Conservation (phyloP, 2,329 filamentous ascomycete genomes). For the Pseudogymnoascus sp. region DNA sequence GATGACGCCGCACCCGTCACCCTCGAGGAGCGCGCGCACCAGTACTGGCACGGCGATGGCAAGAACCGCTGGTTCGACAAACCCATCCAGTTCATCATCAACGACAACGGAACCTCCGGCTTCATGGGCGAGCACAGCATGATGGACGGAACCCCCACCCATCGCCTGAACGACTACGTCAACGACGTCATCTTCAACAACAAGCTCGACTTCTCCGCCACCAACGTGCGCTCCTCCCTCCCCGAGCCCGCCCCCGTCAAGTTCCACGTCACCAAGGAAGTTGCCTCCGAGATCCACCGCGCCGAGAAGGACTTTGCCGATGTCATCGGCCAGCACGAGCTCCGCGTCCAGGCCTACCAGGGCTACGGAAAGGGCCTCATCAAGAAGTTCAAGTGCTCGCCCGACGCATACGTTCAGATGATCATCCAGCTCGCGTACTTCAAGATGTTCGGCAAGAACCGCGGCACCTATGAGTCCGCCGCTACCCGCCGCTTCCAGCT, state of each 20-base stretch:
- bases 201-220: constrained; percentile 82
- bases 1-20: constrained; percentile 89
- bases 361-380: constrained; percentile 97
- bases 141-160: constrained; percentile 99
- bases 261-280: constrained; percentile 69
- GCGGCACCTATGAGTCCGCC: constrained; percentile 95
- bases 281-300: constrained; percentile 69
- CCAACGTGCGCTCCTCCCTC: constrained; percentile 70
- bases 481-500: constrained; percentile 92
- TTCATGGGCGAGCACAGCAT: constrained; percentile 99
- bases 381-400: constrained; percentile 98
- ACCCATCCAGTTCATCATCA: constrained; percentile 94
- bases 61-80: constrained; percentile 97
- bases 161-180: constrained; percentile 91
- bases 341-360: constrained; percentile 91
- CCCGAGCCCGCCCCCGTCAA: constrained; percentile 71
- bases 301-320: constrained; percentile 72
- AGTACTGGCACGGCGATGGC: constrained; percentile 98
- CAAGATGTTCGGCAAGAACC: constrained; percentile 98
- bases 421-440: constrained; percentile 95
- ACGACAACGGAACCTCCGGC: constrained; percentile 93
- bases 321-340: constrained; percentile 81
- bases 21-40: constrained; percentile 86
- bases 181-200: constrained; percentile 90
- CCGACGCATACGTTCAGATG: constrained; percentile 97